Evolutionary conservation across 2,329 filamentous ascomycete species (phyloP), one percentile per base, ranked within the genome.

Genomic region (Amesomyces nigricolor): DNA sequence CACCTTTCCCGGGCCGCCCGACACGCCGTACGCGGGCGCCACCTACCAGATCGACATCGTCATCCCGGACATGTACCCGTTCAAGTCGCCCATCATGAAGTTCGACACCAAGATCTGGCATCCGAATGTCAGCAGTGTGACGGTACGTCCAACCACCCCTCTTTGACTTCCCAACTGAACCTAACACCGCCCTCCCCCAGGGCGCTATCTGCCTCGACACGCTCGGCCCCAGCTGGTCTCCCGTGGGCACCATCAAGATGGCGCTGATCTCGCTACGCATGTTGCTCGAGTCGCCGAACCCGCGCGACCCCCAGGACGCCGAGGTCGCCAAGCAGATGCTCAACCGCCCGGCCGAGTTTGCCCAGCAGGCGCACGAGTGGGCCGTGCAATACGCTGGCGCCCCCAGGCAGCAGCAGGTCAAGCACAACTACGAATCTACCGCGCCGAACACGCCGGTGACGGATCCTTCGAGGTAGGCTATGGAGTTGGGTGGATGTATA

Each of bases 101-200:
- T 97, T 97, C 68, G 82, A 87, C 61, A 99, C 94, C 61, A 91
- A 87, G 72, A 87, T 97, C 64, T 99, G 91, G 91, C 94, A 99
- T 71, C 94, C 94, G 35, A 99, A 99, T 68, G 83, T 99, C 73
- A 95, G 89, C 78, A 92, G 88, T 66, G 88, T 94, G 69, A 96
- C 91, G 40, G 91, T 95, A 74, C 67, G 16, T 55, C 19, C 5
- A n/a, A 17, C 5, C 14, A 9, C 17, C 17, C 17, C 17, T 3
- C 17, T 3, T 19, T 19, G 17, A 19, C 17, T 19, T 19, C 17
- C 17, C 17, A 19, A 19, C 17, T 19, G 17, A 19, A 19, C 17
- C 17, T 19, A 19, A 19, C 17, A 19, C 17, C 17, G 17, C 17
- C 17, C 17, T 19, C 3, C 3, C 17, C 17, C 17, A 19, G 17